Evolutionary conservation across 352 stramenopile species (phyloP).

Genomic region (Pythium monospermum): DNA sequence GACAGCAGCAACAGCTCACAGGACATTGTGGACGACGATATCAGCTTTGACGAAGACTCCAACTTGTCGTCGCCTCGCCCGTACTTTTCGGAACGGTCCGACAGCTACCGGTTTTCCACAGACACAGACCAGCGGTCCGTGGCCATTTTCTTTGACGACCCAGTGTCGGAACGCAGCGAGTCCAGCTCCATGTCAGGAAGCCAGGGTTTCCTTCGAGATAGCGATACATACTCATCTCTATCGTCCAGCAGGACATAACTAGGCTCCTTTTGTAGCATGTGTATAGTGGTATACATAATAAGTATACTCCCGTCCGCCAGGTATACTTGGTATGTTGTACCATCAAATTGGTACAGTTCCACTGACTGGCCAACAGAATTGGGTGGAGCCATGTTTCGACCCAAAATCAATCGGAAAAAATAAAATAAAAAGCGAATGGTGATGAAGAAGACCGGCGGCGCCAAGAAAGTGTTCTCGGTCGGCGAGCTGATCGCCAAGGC

Average conservation of each 20-base stretch:
- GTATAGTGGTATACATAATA: no score
- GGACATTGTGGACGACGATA: constrained; percentile 11
- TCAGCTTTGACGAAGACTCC: constrained; percentile 3
- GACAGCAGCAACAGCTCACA: constrained; percentile 5
- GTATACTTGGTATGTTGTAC: no score
- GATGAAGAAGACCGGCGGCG: constrained; percentile 23
- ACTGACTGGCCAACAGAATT: no score
- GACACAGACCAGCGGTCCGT: constrained; percentile 1
- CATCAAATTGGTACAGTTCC: no score
- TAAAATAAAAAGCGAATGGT: constrained; percentile 18
- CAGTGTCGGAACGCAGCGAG: constrained; percentile 2
- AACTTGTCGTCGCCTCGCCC: constrained; percentile 10
- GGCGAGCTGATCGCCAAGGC: constrained; percentile 78
- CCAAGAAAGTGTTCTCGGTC: constrained; percentile 44
- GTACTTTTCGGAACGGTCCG: constrained; percentile 8
- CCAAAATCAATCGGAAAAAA: no score
- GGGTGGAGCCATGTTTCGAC: no score
- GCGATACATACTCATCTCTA: no score
- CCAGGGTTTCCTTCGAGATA: background rate
- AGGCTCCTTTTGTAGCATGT: no score
- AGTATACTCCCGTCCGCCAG: no score
- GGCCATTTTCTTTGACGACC: constrained; percentile 14
- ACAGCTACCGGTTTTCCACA: constrained; percentile 19
- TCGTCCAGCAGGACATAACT: no score
- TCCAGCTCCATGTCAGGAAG: background rate